Evolutionary conservation across 75 land plant genomes (phyloP), one percentile per base, ranked within the genome.

Genomic region (Adiantum capillusveneris): DNA sequence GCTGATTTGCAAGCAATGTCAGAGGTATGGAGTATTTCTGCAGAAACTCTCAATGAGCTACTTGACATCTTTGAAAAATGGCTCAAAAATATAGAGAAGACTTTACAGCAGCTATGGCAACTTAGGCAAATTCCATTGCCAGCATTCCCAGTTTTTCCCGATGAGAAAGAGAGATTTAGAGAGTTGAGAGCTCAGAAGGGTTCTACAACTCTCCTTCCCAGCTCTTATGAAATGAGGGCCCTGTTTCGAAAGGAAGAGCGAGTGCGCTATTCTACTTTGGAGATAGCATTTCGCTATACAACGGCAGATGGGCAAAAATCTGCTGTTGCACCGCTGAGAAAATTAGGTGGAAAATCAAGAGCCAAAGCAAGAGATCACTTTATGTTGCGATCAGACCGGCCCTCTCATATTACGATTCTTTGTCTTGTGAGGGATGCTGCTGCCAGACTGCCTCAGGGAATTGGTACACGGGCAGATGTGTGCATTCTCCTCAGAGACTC

Each of bases 351-450:
- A 20, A 66, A 66, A 60, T 61, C 74, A 16, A 71, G 44, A 18
- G 65, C 69, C 2, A 71, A 71, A 57, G 74, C 74, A 20, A 57
- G 74, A 48, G 69, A 71, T 29, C 74, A 71, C 36, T 65, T 65
- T 42, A 71, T 71, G 74, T 50, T 71, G 44, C 64, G 64, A 54
- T 69, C 74, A 9, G 74, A 71, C 31, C 52, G 74, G 31, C 74
- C 74, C 0, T 69, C 74, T 17, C 60, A 71, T 58, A 69, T 71
- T 18, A 71, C 69, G 13, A 71, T 71, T 29, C 50, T 71, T 53
- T 71, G 74, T 57, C 70, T 71, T 19, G 74, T 71, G 44, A 64
- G 74, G 44, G 74, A 71, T 64, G 74, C 74, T 16, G 74, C 74
- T 9, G 74, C 74, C 37, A 55, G 74, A 36, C 70, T 71, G 18